Base-by-base conservation (phyloP, 164 flowering plant species). In the Berberis thunbergii region DNA sequence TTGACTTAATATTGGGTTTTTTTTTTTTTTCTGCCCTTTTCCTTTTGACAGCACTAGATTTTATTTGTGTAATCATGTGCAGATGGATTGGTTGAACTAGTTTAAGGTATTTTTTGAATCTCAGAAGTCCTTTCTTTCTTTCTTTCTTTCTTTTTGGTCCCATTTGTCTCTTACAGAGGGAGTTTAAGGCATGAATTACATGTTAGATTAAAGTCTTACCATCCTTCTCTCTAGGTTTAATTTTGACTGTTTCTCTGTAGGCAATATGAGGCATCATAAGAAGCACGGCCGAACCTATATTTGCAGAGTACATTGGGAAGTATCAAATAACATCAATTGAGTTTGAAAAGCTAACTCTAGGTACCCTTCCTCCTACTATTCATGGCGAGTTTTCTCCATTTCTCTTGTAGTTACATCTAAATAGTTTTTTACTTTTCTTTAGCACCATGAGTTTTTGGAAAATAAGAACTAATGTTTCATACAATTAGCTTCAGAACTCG, bases 71-170 rank as follows among this genome's bases (percentile, higher is more conserved):
- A 42, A 49, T 9, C 13, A 57, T 26, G 9, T 73, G 65, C 82
- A 92, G 98, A 92, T 92, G 45, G 95, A 92, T 58, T 92, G 96
- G 98, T 68, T 89, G 60, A 93, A 90, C 82, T 83, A 77, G 68
- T 74, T 85, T 60, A 85, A 83, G 90, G 90, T 83, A 68, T 52
- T 61, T 54, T 63, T 57, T 53, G 2, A 46, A 41, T 7, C 58
- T 38, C 10, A 7, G 58, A 26, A 59, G 42, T 43, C n/a, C 8
- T 60, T 26, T 26, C 26, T 26, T 26, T 26, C 26, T 26, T 26
- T n/a, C n/a, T n/a, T n/a, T n/a, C n/a, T n/a, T n/a, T n/a, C n/a
- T n/a, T 26, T 26, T 26, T 26, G 26, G 26, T 26, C 26, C 26
- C 26, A 26, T 26, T 26, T 26, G 26, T 26, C 0, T 26, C 26